These are phyloP conservation scores for Podaxis sp. DNA, from an alignment of 768 basidiomycete genomes.

Conservation along the genomic window DNA sequence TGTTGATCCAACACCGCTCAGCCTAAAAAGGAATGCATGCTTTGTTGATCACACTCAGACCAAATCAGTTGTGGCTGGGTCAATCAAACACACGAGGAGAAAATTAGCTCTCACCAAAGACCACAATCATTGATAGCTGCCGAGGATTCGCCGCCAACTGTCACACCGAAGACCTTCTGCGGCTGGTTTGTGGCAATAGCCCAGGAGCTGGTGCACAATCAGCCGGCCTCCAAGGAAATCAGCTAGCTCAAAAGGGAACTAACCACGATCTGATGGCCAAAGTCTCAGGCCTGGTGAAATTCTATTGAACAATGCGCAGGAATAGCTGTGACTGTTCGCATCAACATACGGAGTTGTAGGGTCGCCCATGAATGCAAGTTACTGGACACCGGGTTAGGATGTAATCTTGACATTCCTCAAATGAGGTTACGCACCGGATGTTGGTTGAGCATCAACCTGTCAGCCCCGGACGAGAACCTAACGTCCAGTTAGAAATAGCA, in stretches of 20 bases:
- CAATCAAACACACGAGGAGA: conserved; percentile 5
- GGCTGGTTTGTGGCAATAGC: conserved; percentile 53
- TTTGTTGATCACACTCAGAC: conserved; percentile 12
- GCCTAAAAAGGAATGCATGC: conserved; percentile 25
- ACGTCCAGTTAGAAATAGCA: conserved; percentile 11
- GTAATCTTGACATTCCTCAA: background rate
- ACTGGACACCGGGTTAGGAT: conserved; percentile 25
- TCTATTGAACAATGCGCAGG: conserved; percentile 7
- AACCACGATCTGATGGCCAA: conserved; percentile 43
- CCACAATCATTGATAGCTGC: conserved; percentile 78
- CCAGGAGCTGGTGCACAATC: conserved; percentile 35
- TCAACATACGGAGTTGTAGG: conserved; percentile 32
- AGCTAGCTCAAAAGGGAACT: conserved; percentile 12
- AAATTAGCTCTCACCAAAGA: conserved; percentile 39
- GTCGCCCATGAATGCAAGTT: conserved; percentile 40
- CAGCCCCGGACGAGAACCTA: conserved; percentile 71
- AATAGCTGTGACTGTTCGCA: conserved; percentile 12
- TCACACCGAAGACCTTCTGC: conserved; percentile 71
- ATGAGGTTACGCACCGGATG: conserved; percentile 58
- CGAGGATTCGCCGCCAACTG: conserved; percentile 80
- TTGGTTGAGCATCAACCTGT: conserved; percentile 71
- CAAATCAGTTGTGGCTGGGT: conserved; percentile 4
- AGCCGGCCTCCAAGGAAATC: conserved; percentile 16
- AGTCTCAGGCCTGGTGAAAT: conserved; percentile 28
- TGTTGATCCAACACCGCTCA: conserved; percentile 40